These are phyloP conservation scores for Massariosphaeria phaeospora DNA, from an alignment of 495 filamentous ascomycete genomes.

Conservation along the genomic window DNA sequence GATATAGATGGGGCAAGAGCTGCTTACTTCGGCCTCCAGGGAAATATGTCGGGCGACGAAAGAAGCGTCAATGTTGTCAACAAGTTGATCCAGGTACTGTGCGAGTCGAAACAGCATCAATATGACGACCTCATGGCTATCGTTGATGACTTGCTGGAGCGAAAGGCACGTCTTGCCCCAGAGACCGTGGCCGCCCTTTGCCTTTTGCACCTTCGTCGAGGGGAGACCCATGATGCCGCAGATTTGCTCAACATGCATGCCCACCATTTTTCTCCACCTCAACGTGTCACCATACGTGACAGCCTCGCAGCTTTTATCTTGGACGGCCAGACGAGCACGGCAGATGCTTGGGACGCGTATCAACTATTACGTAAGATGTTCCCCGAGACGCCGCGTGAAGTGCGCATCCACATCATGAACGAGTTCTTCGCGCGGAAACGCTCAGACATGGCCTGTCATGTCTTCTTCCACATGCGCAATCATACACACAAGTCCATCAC, in stretches of 20 bases:
- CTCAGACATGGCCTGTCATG: slow-evolving; percentile 72
- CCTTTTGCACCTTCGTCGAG: slow-evolving; percentile 62
- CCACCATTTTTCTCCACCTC: slow-evolving; percentile 56
- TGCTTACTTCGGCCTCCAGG: slow-evolving; percentile 57
- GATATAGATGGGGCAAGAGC: slow-evolving; percentile 63
- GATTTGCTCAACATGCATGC: slow-evolving; percentile 69
- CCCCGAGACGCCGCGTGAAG: slow-evolving; percentile 58
- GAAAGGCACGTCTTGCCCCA: slow-evolving; percentile 60
- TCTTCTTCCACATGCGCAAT: slow-evolving; percentile 86
- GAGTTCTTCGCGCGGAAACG: slow-evolving; percentile 72
- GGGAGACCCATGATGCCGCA: slow-evolving; percentile 67
- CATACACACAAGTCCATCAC: slow-evolving; percentile 52
- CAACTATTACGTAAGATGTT: slow-evolving; percentile 70
- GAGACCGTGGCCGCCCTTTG: slow-evolving; percentile 68
- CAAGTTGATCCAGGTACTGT: slow-evolving; percentile 70
- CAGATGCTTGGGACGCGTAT: slow-evolving; percentile 76
- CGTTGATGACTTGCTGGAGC: slow-evolving; percentile 68
- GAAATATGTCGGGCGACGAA: slow-evolving; percentile 48
- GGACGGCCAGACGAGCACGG: slow-evolving; percentile 54
- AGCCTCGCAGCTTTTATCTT: slow-evolving; percentile 62
- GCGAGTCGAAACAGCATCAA: slow-evolving; percentile 49
- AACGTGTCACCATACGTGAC: slow-evolving; percentile 59
- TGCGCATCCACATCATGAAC: slow-evolving; percentile 71
- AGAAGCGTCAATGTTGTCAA: slow-evolving; percentile 64
- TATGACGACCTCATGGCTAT: slow-evolving; percentile 67